Percentiles rank a stretch among this genome's conserved stretches.
phyloP scores from a whole-genome alignment of 805 yeast genomes.

The Nakazawaea peltata region DNA sequence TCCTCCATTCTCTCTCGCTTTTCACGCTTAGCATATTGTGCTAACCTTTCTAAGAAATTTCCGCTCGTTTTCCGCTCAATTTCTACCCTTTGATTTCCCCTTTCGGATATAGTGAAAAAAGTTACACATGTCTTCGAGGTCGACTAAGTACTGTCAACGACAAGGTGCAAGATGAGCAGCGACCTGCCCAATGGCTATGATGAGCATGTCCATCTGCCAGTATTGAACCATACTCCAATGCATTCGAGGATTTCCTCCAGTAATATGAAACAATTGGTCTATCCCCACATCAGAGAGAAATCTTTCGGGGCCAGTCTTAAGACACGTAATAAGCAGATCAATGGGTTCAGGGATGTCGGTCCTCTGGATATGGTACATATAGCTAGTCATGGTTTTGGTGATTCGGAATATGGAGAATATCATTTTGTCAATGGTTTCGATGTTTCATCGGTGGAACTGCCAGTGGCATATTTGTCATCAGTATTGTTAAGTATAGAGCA shows the following conservation, averaged over 20 bases:
- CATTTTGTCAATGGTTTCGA: constrained; percentile 49
- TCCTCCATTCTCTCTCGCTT: too few species aligned
- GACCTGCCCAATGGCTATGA: too few species aligned
- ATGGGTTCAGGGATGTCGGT: constrained; percentile 48
- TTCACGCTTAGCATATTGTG: too few species aligned
- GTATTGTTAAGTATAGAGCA: constrained; percentile 30
- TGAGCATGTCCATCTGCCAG: constrained; percentile 3
- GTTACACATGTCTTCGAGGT: too few species aligned
- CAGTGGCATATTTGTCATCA: constrained; percentile 49
- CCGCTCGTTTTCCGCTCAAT: too few species aligned
- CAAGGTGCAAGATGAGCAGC: too few species aligned
- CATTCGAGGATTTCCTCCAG: constrained; percentile 9
- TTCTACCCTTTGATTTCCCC: too few species aligned
- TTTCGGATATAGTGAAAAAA: too few species aligned
- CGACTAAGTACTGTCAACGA: too few species aligned
- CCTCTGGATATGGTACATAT: constrained; percentile 65
- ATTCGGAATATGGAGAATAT: constrained; percentile 43
- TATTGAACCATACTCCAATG: constrained; percentile 6
- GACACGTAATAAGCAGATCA: constrained; percentile 35
- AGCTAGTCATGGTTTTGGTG: constrained; percentile 25
- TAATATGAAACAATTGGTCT: constrained; percentile 9
- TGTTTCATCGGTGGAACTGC: constrained; percentile 41
- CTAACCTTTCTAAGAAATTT: too few species aligned
- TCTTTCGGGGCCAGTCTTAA: constrained; percentile 44
- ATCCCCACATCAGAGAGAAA: constrained; percentile 35